A percentile compares a stretch with the other conserved stretches of the same genome.
These are phyloP conservation scores for Chlamydomonas sphaeroides DNA, from an alignment of 139 green algal genomes.

Conservation along the genomic window DNA sequence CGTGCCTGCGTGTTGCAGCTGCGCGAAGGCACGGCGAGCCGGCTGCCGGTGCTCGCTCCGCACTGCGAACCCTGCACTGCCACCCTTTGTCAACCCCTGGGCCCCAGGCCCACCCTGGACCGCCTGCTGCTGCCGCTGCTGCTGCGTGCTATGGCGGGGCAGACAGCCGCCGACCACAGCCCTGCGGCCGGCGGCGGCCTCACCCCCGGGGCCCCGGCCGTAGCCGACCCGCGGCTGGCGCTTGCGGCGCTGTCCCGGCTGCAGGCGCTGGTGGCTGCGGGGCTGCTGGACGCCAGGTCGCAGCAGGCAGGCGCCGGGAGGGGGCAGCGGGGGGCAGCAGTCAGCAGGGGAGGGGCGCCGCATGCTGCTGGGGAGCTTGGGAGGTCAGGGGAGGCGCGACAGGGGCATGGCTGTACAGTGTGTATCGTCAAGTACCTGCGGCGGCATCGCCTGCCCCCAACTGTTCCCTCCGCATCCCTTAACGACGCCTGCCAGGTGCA, in stretches of 20 bases:
- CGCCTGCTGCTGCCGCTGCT: conserved; percentile 10
- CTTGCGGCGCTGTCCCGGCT: not conserved
- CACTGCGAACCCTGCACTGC: not conserved
- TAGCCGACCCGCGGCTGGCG: not conserved
- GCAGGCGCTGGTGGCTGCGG: not conserved
- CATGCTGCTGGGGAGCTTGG: too few species aligned
- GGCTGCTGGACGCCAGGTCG: not conserved
- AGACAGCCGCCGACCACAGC: too few species aligned
- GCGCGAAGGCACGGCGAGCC: too few species aligned
- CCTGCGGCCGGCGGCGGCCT: not conserved
- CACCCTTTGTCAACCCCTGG: not conserved
- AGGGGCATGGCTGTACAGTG: too few species aligned
- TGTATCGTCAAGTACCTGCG: not conserved
- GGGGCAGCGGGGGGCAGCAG: not conserved
- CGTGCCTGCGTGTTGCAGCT: not conserved
- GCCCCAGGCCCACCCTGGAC: conserved; percentile 9
- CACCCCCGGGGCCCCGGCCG: not conserved
- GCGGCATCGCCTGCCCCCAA: not conserved
- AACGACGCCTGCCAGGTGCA: not conserved
- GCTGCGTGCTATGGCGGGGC: not conserved
- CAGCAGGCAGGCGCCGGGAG: not conserved
- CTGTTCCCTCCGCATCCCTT: not conserved
- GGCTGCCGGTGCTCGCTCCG: not conserved
- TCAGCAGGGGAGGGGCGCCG: too few species aligned
- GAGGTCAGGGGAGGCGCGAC: too few species aligned